A percentile compares a stretch with the other conserved stretches of the same genome.
Conservation (phyloP, 805 yeast species). For the Saturnispora kantuleensis region DNA sequence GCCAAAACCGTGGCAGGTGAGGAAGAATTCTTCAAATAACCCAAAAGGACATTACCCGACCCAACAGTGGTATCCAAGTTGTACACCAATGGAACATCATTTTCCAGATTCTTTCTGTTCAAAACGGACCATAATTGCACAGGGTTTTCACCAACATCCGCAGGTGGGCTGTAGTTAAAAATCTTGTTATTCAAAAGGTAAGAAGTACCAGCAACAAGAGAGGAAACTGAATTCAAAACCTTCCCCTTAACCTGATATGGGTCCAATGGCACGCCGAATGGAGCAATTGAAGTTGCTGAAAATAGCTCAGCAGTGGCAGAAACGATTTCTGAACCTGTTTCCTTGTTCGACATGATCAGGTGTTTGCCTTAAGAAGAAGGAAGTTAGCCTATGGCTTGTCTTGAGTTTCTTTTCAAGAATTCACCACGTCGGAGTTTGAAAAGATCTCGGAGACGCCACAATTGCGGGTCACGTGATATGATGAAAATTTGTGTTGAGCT, state of each 20-base stretch:
- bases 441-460: not conserved
- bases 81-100: slow-evolving; percentile 51
- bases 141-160: slow-evolving; percentile 32
- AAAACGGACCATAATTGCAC: slow-evolving; percentile 57
- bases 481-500: not conserved
- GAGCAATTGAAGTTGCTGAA: slow-evolving; percentile 34
- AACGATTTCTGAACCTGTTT: slow-evolving; percentile 7
- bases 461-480: not conserved
- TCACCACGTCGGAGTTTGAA: slow-evolving; percentile 7
- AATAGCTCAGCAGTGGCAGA: slow-evolving; percentile 18
- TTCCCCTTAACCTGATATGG: slow-evolving; percentile 40
- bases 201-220: slow-evolving; percentile 44
- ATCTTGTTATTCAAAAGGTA: slow-evolving; percentile 42
- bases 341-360: slow-evolving; percentile 8
- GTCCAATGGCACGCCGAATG: slow-evolving; percentile 55
- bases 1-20: slow-evolving; percentile 42
- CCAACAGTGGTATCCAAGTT: slow-evolving; percentile 70
- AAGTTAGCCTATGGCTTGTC: not conserved
- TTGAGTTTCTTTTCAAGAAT: not conserved
- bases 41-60: slow-evolving; percentile 70
- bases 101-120: slow-evolving; percentile 41
- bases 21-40: slow-evolving; percentile 38
- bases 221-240: slow-evolving; percentile 44
- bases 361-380: not conserved
- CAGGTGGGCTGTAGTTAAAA: slow-evolving; percentile 42